Evolutionary conservation across 2,329 filamentous ascomycete species (phyloP), one percentile per base, ranked within the genome.

Genomic region (Hymenoscyphus linearis): DNA sequence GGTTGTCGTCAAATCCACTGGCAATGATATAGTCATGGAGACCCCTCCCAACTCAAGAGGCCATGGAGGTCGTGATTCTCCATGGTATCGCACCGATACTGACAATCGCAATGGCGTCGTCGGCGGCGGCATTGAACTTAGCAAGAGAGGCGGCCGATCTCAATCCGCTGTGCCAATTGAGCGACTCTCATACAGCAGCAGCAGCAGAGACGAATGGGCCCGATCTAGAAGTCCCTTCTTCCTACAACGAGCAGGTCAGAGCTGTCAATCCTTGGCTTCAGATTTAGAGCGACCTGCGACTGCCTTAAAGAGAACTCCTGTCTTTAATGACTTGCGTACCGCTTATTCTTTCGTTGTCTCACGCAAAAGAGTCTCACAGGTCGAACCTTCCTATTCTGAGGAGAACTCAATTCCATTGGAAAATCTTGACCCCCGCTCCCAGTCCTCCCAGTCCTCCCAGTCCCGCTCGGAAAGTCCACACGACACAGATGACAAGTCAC

Each of bases 291-390:
- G 50, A 3, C 34, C 50, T 27, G 5, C 26, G 7, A 53, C 44
- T 27, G 52, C 25, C 12, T 53, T 58, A 14, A 68, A 66, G 34
- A 60, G 58, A 27, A 63, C 66, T 4, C 64, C 67, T 37, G 65
- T 71, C 3, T 73, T 71, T 44, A 22, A 70, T 56, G 70, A 73
- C 54, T 63, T 71, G 22, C 57, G 57, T 4, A 70, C 69, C 7
- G 71, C 71, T 0, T 62, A 71, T 47, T 69, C 66, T 3, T 68
- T 65, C 26, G 72, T 72, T 27, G 71, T 69, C 2, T 70, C 70
- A 16, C 64, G 69, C 14, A 57, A 57, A 37, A 54, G 58, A 4
- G 26, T 52, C 22, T 62, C 62, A 7, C 57, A 64, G 25, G 55
- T 56, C 35, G 37, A 47, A 25, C 57, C 52, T 26, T 60, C 59